Percentiles rank a stretch among this genome's conserved stretches.
Conservation (phyloP, 2,329 filamentous ascomycete genomes). For the Ceratocystis eucalypticola region DNA sequence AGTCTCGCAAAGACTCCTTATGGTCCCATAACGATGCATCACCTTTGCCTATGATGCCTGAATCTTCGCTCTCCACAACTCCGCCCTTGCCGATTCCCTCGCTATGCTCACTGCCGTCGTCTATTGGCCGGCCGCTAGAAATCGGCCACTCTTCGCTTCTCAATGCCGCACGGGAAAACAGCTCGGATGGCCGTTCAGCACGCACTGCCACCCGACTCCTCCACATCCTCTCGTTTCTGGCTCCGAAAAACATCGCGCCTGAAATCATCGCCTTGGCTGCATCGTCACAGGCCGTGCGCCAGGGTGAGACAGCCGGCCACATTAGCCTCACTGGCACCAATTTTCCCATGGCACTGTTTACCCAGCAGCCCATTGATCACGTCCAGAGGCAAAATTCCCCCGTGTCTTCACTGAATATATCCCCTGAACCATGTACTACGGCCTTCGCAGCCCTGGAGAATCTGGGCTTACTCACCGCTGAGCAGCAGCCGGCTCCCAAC, state of each 20-base stretch:
- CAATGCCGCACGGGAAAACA: constrained; percentile 2
- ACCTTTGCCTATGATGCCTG: neutral
- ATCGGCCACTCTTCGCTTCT: constrained; percentile 1
- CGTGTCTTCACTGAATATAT: neutral
- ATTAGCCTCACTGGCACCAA: neutral
- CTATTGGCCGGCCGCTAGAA: neutral
- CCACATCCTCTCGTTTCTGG: neutral
- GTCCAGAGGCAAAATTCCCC: neutral
- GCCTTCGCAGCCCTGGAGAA: neutral
- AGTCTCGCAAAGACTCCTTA: neutral
- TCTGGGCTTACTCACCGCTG: neutral
- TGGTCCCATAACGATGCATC: neutral
- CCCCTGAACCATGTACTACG: neutral
- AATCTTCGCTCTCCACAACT: neutral
- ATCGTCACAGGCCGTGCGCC: neutral
- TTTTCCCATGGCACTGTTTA: neutral
- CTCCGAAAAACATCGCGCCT: neutral
- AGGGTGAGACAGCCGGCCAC: neutral
- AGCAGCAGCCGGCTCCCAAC: neutral
- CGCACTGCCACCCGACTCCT: neutral
- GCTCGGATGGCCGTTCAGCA: neutral
- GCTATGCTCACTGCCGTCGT: neutral
- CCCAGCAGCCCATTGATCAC: neutral
- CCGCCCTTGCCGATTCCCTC: neutral
- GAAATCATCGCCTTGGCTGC: neutral